Base-by-base conservation (phyloP, 768 basidiomycete genomes). In the Phlebiopsis gigantea region DNA sequence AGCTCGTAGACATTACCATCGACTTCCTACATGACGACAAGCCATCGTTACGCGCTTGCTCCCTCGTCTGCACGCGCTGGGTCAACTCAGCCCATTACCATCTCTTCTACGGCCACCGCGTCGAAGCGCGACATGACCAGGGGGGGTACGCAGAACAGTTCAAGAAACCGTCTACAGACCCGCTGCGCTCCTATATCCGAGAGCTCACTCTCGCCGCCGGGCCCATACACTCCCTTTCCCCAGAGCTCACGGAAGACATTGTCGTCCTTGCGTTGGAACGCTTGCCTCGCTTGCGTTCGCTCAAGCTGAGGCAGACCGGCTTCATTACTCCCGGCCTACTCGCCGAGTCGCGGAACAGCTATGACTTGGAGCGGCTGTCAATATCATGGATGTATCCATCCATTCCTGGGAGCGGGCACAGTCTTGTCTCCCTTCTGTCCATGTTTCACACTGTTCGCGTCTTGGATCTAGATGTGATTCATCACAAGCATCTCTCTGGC, bases 1-100 rank as follows among this genome's bases (percentile, higher is more conserved):
- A 69, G 34, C 44, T 69, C n/a, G 24, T 42, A 12, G 65, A 65
- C 50, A 45, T 53, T 44, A 60, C 65, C 49, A 61, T 69, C 49
- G 65, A 69, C 59, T 56, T 55, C 30, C 57, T 67, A 3, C 62
- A 60, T 15, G 63, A 56, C 28, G 63, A 65, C 41, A 25, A 47
- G 1, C 46, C 14, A 4, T 53, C 66, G 2, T 61, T 69, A 12
- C 39, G 30, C 12, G 45, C 56, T 4, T 66, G 65, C 52, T 56
- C 62, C 19, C 57, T 62, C 31, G 58, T 61, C 14, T 62, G 63
- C 58, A 53, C 42, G 15, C n/a, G 34, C 2, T 65, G 63, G 64
- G 48, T 28, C 21, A 21, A 28, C 2, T 25, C 58, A 21, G 61
- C 64, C 1, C 61, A 61, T 21, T 61, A 58, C 45, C 63, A 60